A percentile compares a stretch with the other conserved stretches of the same genome.
phyloP scores from a whole-genome alignment of 768 basidiomycete genomes.

The Boletales sp. region DNA sequence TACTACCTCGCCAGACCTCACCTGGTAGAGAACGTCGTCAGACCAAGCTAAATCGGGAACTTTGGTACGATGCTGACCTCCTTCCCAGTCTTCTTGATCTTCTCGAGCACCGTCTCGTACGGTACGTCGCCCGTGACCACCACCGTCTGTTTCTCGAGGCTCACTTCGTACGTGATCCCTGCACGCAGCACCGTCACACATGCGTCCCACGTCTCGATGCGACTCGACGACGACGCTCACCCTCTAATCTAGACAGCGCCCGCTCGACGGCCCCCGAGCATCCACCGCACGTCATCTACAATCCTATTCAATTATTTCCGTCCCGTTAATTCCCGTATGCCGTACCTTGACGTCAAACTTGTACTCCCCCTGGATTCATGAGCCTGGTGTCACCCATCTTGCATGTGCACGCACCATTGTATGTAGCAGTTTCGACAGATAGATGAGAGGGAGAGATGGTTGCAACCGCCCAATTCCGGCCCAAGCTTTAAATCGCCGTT shows the following conservation, averaged over 20 bases:
- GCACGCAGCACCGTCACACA: not conserved
- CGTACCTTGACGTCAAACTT: conserved; percentile 81
- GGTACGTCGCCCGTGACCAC: conserved; percentile 55
- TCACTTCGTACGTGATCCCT: conserved; percentile 49
- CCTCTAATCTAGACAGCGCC: conserved; percentile 64
- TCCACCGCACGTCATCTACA: conserved; percentile 81
- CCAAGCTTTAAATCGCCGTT: conserved; percentile 4
- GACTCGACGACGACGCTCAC: conserved; percentile 4
- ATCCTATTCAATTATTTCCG: not conserved
- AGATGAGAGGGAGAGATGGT: not conserved
- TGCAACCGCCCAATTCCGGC: not conserved
- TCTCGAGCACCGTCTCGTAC: conserved; percentile 64
- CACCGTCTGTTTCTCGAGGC: conserved; percentile 69
- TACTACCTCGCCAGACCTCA: conserved; percentile 41
- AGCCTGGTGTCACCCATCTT: not conserved
- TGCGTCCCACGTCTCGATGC: not conserved
- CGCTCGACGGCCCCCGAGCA: conserved; percentile 82
- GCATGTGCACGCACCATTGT: conserved; percentile 19
- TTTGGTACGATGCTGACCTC: conserved; percentile 46
- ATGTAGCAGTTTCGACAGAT: not conserved
- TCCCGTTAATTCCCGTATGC: not conserved
- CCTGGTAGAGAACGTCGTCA: conserved; percentile 21
- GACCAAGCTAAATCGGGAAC: no score
- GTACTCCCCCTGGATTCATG: conserved; percentile 37
- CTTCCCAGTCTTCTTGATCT: conserved; percentile 91